Evolutionary conservation across 345 rosid genomes (phyloP), one percentile per base, ranked within the genome.

Genomic region (Cardamine occulta): DNA sequence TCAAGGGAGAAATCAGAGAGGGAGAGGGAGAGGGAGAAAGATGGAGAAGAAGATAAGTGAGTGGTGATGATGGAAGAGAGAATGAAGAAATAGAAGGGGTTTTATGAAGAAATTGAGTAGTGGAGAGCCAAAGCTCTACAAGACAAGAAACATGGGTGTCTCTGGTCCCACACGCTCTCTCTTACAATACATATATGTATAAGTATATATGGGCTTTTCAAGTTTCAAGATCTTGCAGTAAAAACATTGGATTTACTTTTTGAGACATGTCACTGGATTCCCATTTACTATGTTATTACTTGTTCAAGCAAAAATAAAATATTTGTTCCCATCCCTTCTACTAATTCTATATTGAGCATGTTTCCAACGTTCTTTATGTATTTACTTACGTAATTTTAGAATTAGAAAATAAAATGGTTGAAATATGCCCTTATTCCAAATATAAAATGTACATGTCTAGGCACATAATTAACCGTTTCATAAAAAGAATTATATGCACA

Each of bases 1-100:
- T 84, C 80, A 84, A 82, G 89, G 93, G 91, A 80, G 52, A 66
- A 74, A 74, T 53, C 54, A 68, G 75, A 80, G 74, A 80, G 29
- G 64, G 39, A 32, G 9, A 8, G 76, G 49, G 76, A 80, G 35
- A 67, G n/a, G n/a, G n/a, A n/a, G n/a, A n/a, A n/a, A n/a, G 76
- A 55, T 14, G 44, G 37, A 59, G 63, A 68, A 32, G 71, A 62
- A 60, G 74, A 78, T 73, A 78, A 78, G 81, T 57, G 76, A 71
- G 60, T 78, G 73, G 77, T 78, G 77, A 44, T 78, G 78, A 72
- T 55, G 21, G 77, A 72, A 72, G 73, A 66, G 77, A 49, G 68
- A 72, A 58, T 51, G 78, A 73, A 73, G 60, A 51, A 66, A 66
- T 71, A 61, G 59, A 64, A 26, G 76, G 37, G 58, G 52, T 34